Base-by-base conservation (phyloP, 1,284 basidiomycete genomes). In the Sanghuangporus baumii region DNA sequence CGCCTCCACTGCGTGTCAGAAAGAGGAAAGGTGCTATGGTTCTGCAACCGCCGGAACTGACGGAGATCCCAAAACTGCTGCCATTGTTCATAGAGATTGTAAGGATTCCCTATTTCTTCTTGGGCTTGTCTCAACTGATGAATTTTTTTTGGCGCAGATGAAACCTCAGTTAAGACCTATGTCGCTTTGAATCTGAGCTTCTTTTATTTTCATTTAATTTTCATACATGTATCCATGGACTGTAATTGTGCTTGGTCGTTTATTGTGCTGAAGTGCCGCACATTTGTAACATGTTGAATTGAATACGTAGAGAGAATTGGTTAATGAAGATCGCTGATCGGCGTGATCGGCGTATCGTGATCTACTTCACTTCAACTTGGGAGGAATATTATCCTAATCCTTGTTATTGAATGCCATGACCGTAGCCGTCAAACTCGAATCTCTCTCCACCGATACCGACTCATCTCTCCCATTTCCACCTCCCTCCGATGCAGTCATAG, bases 21-120 rank as follows among this genome's bases (percentile, higher is more conserved):
- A 74, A 71, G 65, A 80, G 78, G 72, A 78, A 74, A 60, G 75
- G 74, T 50, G 73, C 78, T 1, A 72, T 79, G 48, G 70, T 75
- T 2, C 75, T 92, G 47, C 83, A 86, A 66, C 85, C 89, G 56
- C 96, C 96, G 0, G 86, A 92, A 63, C 78, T 98, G 58, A 78
- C 80, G 62, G 82, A 89, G 67, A 84, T 97, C 62, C 87, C 90
- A 23, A 81, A 85, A 65, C 72, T 98, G 26, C 77, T 95, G 40
- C 93, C 94, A 1, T 70, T 98, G 34, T 97, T 97, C 72, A 83
- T 90, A 54, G 95, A 97, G 75, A 86, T 96, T 80, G 94, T 96
- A 67, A 73, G 87, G 72, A 36, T 4, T 40, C 3, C 16, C 18
- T 38, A 37, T 38, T 40, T 51, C 9, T 11, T 20, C 38, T 48